Evolutionary conservation across 768 basidiomycete species (phyloP).

Genomic region (Thelephora aurantiotincta): DNA sequence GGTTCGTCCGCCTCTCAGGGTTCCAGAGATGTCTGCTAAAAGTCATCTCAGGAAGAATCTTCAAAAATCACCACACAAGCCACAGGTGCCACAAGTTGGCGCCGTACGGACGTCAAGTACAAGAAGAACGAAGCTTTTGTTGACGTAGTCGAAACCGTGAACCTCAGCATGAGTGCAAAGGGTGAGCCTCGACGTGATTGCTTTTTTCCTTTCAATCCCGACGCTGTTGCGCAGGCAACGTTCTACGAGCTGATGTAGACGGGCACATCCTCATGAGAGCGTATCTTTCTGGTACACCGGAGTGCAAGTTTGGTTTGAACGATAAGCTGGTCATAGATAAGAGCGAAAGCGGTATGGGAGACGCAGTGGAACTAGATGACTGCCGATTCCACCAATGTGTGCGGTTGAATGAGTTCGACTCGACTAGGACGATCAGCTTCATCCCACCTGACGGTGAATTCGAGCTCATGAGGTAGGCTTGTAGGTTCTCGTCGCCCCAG

Average conservation of each 20-base stretch:
- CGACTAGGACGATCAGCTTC: constrained; percentile 88
- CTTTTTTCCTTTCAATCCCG: not conserved
- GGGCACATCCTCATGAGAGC: constrained; percentile 98
- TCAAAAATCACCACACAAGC: constrained; percentile 96
- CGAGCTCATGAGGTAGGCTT: constrained; percentile 81
- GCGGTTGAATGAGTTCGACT: constrained; percentile 86
- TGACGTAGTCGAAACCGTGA: constrained; percentile 96
- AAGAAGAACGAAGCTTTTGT: constrained; percentile 99
- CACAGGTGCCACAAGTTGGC: constrained; percentile 93
- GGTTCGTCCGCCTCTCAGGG: constrained; percentile 27
- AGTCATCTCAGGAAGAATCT: constrained; percentile 67
- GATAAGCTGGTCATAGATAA: constrained; percentile 97
- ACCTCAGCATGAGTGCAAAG: constrained; percentile 94
- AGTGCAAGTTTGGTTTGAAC: constrained; percentile 98
- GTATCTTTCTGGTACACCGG: constrained; percentile 91
- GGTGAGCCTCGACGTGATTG: constrained; percentile 29
- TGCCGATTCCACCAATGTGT: constrained; percentile 99
- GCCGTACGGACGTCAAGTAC: constrained; percentile 91
- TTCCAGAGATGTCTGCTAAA: not conserved
- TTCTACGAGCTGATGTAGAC: constrained; percentile 92
- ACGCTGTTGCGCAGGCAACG: constrained; percentile 39
- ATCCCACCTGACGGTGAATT: constrained; percentile 98
- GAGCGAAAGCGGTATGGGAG: constrained; percentile 34
- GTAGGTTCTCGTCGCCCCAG: constrained; percentile 1
- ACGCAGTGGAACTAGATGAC: constrained; percentile 93